Evolutionary conservation across 106 monocot species (phyloP).

Genomic region (Apostasia shenzhenica): DNA sequence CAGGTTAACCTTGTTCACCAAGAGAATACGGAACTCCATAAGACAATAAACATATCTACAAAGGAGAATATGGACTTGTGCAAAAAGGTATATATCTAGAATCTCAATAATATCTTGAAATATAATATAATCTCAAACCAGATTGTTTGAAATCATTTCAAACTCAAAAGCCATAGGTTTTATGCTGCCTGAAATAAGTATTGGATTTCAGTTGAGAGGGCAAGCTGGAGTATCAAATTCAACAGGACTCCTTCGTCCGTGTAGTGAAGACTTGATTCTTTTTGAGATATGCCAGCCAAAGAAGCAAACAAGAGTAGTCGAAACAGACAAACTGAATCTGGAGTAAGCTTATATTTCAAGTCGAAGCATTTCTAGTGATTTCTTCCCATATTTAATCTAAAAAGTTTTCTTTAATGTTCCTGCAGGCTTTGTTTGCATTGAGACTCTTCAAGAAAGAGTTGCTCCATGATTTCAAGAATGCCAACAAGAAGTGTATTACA

Average conservation of each 20-base stretch:
- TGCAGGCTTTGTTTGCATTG: slow-evolving; percentile 43
- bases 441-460: slow-evolving; percentile 1
- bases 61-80: slow-evolving; percentile 29
- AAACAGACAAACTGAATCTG: slow-evolving; percentile 21
- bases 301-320: slow-evolving; percentile 17
- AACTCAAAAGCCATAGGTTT: not conserved
- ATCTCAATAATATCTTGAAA: not conserved
- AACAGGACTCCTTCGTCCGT: not conserved
- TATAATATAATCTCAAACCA: not conserved
- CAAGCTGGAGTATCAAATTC: slow-evolving; percentile 7
- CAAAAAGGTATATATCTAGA: slow-evolving; percentile 11
- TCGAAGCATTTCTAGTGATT: not conserved
- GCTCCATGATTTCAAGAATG: no score
- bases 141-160: not conserved
- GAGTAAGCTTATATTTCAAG: slow-evolving; percentile 17
- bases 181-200: not conserved
- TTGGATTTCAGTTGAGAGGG: slow-evolving; percentile 26
- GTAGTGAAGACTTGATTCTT: slow-evolving; percentile 18
- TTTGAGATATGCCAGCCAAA: slow-evolving; percentile 51
- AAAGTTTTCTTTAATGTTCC: slow-evolving; percentile 9
- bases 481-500: not conserved
- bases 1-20: slow-evolving; percentile 23
- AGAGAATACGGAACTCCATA: slow-evolving; percentile 28
- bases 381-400: not conserved
- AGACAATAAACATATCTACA: slow-evolving; percentile 12